Percentiles rank a stretch among this genome's conserved stretches.
Evolutionary conservation across 306 rosid species (phyloP).

Genomic region (Ormosia emarginata): DNA sequence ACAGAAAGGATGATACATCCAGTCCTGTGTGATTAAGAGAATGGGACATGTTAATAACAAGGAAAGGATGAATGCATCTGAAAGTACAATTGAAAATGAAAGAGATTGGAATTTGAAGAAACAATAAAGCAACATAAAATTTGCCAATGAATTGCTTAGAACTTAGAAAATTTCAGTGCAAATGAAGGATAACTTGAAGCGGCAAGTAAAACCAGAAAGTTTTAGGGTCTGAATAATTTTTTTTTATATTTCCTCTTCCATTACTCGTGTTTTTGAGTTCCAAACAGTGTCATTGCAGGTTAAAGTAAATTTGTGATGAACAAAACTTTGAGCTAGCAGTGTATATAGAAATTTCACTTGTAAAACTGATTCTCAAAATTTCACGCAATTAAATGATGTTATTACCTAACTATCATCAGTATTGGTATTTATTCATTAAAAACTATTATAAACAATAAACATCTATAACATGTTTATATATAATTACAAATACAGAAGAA

Average conservation of each 20-base stretch:
- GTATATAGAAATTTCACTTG: not conserved
- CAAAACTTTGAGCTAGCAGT: not conserved
- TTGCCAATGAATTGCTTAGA: not conserved
- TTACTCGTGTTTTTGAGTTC: not conserved
- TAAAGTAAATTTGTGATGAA: not conserved
- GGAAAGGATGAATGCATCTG: not conserved
- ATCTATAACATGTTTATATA: not conserved
- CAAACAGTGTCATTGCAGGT: not conserved
- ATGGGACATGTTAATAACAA: conserved; percentile 22
- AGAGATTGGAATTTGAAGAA: not conserved
- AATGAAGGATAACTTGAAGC: not conserved
- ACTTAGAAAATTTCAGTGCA: not conserved
- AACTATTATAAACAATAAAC: not conserved
- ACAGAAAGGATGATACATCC: conserved; percentile 87
- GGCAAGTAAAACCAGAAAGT: not conserved
- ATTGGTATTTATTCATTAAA: not conserved
- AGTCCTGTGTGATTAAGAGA: conserved; percentile 54
- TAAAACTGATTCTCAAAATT: conserved; percentile 1
- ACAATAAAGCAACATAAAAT: not conserved
- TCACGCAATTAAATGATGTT: not conserved
- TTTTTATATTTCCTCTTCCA: not conserved
- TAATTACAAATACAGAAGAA: not conserved
- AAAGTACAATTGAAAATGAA: not conserved
- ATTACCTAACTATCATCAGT: not conserved
- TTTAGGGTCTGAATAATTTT: not conserved